Evolutionary conservation across 352 stramenopile species (phyloP).

Genomic region (Globisporangium solare): DNA sequence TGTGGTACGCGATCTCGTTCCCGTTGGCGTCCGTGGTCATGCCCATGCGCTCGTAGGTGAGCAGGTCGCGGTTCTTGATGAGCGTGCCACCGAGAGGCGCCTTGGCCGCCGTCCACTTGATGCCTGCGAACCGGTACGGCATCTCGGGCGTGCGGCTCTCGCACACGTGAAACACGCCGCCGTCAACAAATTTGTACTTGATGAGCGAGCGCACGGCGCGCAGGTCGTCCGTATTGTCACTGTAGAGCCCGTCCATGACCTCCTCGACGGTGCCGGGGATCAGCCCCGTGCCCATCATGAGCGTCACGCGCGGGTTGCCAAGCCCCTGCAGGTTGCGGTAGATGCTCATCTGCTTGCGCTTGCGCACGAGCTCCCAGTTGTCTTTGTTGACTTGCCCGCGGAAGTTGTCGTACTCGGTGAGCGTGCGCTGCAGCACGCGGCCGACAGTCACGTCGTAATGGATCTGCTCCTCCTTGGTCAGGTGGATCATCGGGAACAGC

Average conservation of each 20-base stretch:
- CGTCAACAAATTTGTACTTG: constrained; percentile 28
- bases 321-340: constrained; percentile 13
- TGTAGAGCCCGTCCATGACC: constrained; percentile 39
- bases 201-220: constrained; percentile 25
- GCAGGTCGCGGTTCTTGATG: constrained; percentile 23
- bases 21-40: constrained; percentile 8
- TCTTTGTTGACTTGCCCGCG: constrained; percentile 9
- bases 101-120: constrained; percentile 34
- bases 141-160: constrained; percentile 22
- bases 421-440: constrained; percentile 13
- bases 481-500: constrained; percentile 16
- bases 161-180: constrained; percentile 28
- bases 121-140: constrained; percentile 36
- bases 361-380: constrained; percentile 12
- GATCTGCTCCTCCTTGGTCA: constrained; percentile 16
- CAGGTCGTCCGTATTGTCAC: constrained; percentile 32
- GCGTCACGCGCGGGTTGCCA: constrained; percentile 11
- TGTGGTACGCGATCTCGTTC: constrained; percentile 17
- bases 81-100: constrained; percentile 22
- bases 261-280: constrained; percentile 16
- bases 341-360: constrained; percentile 15
- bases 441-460: constrained; percentile 17
- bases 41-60: constrained; percentile 22
- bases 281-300: constrained; percentile 10
- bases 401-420: constrained; percentile 16